Evolutionary conservation across 306 rosid species (phyloP).

Genomic region (Prunus mongolica): DNA sequence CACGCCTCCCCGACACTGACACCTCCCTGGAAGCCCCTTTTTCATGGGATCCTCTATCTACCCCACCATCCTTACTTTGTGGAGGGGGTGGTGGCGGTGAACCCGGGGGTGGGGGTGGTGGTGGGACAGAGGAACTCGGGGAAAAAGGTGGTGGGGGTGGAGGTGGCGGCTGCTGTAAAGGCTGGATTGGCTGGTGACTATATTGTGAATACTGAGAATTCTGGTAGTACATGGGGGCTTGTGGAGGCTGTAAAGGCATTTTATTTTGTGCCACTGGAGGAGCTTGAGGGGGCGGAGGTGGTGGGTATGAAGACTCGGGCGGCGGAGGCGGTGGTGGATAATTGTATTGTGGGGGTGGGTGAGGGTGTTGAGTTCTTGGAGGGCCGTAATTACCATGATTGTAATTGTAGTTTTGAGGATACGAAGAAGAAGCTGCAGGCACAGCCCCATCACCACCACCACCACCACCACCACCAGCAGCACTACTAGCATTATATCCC

Average conservation of each 20-base stretch:
- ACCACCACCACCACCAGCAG: slow-evolving; percentile 19
- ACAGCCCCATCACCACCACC: slow-evolving; percentile 30
- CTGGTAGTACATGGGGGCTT: slow-evolving; percentile 56
- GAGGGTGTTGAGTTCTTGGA: slow-evolving; percentile 53
- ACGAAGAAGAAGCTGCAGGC: slow-evolving; percentile 50
- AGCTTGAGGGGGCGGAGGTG: slow-evolving; percentile 69
- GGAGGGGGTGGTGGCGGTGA: slow-evolving; percentile 67
- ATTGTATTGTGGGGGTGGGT: slow-evolving; percentile 63
- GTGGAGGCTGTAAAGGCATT: slow-evolving; percentile 32
- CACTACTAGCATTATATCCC: slow-evolving; percentile 39
- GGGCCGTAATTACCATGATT: slow-evolving; percentile 44
- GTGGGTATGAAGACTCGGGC: slow-evolving; percentile 63
- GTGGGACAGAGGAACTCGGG: slow-evolving; percentile 59
- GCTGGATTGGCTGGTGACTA: slow-evolving; percentile 41
- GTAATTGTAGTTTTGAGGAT: slow-evolving; percentile 49
- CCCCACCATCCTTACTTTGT: slow-evolving; percentile 33
- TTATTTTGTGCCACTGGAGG: slow-evolving; percentile 33
- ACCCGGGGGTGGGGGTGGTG: slow-evolving; percentile 68
- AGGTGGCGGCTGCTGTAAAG: slow-evolving; percentile 36
- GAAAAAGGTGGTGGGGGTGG: slow-evolving; percentile 68
- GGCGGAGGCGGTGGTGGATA: slow-evolving; percentile 63
- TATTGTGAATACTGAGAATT: slow-evolving; percentile 49
- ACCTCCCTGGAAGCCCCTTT: slow-evolving; percentile 51
- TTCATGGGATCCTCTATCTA: slow-evolving; percentile 39
- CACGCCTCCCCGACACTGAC: slow-evolving; percentile 52